Conservation (phyloP, 495 filamentous ascomycete species). For the Aspergillus affinis region DNA sequence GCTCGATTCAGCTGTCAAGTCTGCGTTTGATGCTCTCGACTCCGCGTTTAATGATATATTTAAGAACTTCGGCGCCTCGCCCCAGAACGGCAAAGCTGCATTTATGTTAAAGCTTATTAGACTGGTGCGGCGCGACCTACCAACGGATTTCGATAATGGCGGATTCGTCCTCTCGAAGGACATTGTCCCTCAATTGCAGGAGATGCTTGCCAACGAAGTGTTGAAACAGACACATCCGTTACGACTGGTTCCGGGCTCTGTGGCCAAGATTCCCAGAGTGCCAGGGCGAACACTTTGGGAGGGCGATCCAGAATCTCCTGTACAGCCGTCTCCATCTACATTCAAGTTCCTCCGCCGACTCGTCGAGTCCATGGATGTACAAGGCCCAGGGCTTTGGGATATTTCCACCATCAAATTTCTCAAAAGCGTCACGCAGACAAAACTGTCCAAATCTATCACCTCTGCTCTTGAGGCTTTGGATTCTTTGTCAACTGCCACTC, state of each 20-base stretch:
- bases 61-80: constrained; percentile 37
- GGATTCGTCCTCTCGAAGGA: constrained; percentile 40
- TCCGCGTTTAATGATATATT: constrained; percentile 50
- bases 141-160: constrained; percentile 39
- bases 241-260: constrained; percentile 7
- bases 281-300: constrained; percentile 71
- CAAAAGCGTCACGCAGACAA: constrained; percentile 53
- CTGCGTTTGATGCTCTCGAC: constrained; percentile 61
- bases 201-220: constrained; percentile 47
- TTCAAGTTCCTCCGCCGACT: constrained; percentile 74
- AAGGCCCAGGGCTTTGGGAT: constrained; percentile 83
- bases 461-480: constrained; percentile 28
- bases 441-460: constrained; percentile 21
- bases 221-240: constrained; percentile 17
- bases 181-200: constrained; percentile 58
- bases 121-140: constrained; percentile 67
- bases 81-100: constrained; percentile 56
- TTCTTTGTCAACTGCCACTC: constrained; percentile 2
- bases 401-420: constrained; percentile 61
- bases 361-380: constrained; percentile 61
- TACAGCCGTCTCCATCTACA: constrained; percentile 74
- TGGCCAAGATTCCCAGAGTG: constrained; percentile 21
- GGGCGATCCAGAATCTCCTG: constrained; percentile 68
- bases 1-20: constrained; percentile 54
- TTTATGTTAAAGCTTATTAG: constrained; percentile 77